These are phyloP conservation scores for Mallotus japonicus DNA, from an alignment of 441 rosid species.

Conservation along the genomic window DNA sequence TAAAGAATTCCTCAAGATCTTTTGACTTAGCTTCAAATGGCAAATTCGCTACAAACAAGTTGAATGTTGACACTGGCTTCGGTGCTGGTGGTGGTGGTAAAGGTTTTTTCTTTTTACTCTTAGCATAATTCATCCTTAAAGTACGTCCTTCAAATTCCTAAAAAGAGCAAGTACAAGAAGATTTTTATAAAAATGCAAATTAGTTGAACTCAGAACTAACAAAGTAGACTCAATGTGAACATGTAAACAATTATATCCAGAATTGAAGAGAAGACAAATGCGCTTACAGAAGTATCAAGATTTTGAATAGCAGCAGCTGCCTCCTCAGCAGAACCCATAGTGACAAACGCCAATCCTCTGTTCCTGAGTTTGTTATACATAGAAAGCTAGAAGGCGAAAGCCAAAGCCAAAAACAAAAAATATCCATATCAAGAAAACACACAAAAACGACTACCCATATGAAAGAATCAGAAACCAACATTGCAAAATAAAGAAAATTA, in stretches of 20 bases:
- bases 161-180: slow-evolving; percentile 5
- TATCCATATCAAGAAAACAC: slow-evolving; percentile 24
- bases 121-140: slow-evolving; percentile 60
- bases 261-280: slow-evolving; percentile 13
- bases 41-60: slow-evolving; percentile 69
- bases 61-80: slow-evolving; percentile 47
- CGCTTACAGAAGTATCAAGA: slow-evolving; percentile 62
- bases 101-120: slow-evolving; percentile 48
- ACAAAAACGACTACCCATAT: slow-evolving; percentile 6
- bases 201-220: no score
- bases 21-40: slow-evolving; percentile 61
- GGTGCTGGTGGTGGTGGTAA: slow-evolving; percentile 36
- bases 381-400: slow-evolving; percentile 50
- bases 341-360: slow-evolving; percentile 75
- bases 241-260: not conserved
- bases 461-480: not conserved
- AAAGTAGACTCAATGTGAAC: not conserved
- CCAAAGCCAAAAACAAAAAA: slow-evolving; percentile 10
- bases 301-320: slow-evolving; percentile 53
- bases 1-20: slow-evolving; percentile 67
- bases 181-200: not conserved
- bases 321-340: slow-evolving; percentile 76
- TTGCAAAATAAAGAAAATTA: not conserved
- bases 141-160: slow-evolving; percentile 76
- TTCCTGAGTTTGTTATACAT: slow-evolving; percentile 65